phyloP scores from a whole-genome alignment of 1,139 yeast genomes.

The Geotrichum europaeum region DNA sequence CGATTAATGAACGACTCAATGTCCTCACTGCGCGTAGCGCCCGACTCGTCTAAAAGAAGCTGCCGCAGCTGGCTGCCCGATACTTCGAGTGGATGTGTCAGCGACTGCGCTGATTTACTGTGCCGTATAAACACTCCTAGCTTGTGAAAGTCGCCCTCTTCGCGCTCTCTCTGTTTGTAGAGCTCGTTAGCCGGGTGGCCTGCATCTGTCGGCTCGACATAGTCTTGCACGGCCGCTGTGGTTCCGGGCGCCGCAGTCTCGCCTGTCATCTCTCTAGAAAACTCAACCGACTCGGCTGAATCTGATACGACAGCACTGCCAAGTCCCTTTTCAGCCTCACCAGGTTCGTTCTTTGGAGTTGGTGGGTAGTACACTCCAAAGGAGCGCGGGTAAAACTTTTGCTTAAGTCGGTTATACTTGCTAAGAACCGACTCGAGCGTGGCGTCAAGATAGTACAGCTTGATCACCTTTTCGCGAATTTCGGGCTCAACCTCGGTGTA shows the following conservation, averaged over 20 bases:
- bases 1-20: slow-evolving; percentile 3
- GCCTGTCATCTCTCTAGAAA: background rate
- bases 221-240: background rate
- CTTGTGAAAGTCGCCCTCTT: slow-evolving; percentile 87
- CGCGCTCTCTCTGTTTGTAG: slow-evolving; percentile 62
- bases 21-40: background rate
- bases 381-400: slow-evolving; percentile 1
- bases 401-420: slow-evolving; percentile 21
- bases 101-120: background rate
- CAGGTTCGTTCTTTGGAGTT: background rate
- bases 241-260: background rate
- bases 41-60: background rate
- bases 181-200: background rate
- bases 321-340: background rate
- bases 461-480: slow-evolving; percentile 24
- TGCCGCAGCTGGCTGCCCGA: slow-evolving; percentile 2
- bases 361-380: slow-evolving; percentile 6
- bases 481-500: background rate
- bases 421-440: slow-evolving; percentile 31
- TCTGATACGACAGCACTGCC: background rate
- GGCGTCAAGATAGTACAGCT: slow-evolving; percentile 33
- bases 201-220: background rate
- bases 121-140: slow-evolving; percentile 46
- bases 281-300: slow-evolving; percentile 7
- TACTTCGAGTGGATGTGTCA: background rate